Evolutionary conservation across 331 rosid species (phyloP), one percentile per base, ranked within the genome.

Genomic region (Malus hybrid): DNA sequence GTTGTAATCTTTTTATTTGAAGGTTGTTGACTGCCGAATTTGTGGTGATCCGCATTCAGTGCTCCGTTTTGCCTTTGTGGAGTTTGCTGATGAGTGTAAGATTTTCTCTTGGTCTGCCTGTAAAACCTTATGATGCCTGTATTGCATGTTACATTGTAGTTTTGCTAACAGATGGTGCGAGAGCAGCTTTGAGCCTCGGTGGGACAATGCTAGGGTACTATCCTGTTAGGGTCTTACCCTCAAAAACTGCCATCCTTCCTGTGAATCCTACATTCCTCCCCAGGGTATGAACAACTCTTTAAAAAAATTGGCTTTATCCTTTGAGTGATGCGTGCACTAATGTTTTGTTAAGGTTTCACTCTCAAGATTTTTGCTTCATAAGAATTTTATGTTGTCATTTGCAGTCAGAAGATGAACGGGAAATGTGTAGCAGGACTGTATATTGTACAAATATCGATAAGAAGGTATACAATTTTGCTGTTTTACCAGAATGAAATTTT

Each of bases 21-120:
- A 93, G 98, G 98, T 93, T 62, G 88, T 88, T 71, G 98, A 93
- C 81, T 93, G 98, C 83, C 91, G 98, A 77, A 87, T 91, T 82
- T 93, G 98, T 77, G 97, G 98, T 11, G 98, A 93, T 73, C 98
- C 98, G 5, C 96, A 91, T 81, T 93, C 98, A 48, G 86, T 91
- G 71, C 97, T 93, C 68, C 98, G 98, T 78, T 93, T 93, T 87
- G 98, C 98, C 39, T 93, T 93, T 88, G 98, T 93, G 74, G 98
- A 93, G 89, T 93, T 93, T 63, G 71, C 98, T 76, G 97, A 91
- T 86, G 97, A 90, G 62, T 39, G 98, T 93, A 91, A 91, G 98
- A 82, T 76, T 63, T 39, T 18, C 59, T 31, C 60, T 65, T 68
- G 15, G 15, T 16, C 16, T 42, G 33, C 20, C 11, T 13, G 39